Evolutionary conservation across 495 filamentous ascomycete genomes (phyloP).

Genomic region (Talaromyces adpressus): DNA sequence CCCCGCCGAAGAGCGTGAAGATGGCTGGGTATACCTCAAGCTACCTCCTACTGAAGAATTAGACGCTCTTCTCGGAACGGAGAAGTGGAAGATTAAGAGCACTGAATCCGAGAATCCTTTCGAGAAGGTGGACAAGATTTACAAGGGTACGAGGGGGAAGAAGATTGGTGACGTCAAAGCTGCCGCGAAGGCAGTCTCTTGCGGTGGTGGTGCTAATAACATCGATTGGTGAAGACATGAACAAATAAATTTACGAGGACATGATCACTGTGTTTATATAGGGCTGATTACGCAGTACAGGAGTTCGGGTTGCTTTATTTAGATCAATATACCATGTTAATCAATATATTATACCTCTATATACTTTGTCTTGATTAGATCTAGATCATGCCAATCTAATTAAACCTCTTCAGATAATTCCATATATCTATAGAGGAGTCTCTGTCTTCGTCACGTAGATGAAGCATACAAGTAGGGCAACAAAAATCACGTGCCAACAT

Average conservation of each 20-base stretch:
- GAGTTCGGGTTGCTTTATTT: not conserved
- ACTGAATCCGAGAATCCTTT: conserved; percentile 60
- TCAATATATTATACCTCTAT: not conserved
- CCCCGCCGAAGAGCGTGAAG: conserved; percentile 66
- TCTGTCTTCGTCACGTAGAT: not conserved
- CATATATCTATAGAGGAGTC: not conserved
- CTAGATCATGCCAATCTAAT: not conserved
- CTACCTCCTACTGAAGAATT: conserved; percentile 81
- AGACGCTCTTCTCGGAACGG: conserved; percentile 73
- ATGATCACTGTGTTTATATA: not conserved
- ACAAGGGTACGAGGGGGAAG: conserved; percentile 49
- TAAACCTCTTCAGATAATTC: not conserved
- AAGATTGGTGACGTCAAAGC: conserved; percentile 46
- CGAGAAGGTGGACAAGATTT: conserved; percentile 62
- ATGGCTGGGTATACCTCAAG: conserved; percentile 81
- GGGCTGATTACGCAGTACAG: not conserved
- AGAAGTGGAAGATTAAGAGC: conserved; percentile 75
- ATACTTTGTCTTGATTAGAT: not conserved
- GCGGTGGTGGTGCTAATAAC: conserved; percentile 31
- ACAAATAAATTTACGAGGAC: not conserved
- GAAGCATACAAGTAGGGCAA: conserved; percentile 2
- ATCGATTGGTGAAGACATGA: conserved; percentile 59
- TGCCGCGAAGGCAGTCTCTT: conserved; percentile 31
- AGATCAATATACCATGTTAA: not conserved
- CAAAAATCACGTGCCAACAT: conserved; percentile 3